A percentile compares a stretch with the other conserved stretches of the same genome.
These are phyloP conservation scores for Chaetomium globosum DNA, from an alignment of 2,329 filamentous ascomycete genomes.

Conservation along the genomic window DNA sequence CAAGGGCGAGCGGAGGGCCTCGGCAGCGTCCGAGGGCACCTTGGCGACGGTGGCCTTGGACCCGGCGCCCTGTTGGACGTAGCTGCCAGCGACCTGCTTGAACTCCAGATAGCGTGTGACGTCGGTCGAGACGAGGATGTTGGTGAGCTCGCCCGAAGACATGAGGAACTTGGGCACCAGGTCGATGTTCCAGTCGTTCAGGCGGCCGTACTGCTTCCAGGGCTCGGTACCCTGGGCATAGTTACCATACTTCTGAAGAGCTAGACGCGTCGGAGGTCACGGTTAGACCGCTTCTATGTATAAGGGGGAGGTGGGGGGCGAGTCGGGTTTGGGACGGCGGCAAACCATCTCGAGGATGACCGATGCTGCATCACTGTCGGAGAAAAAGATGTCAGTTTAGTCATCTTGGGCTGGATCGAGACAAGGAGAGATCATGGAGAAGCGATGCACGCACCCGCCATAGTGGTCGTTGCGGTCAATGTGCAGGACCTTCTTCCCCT, in stretches of 20 bases:
- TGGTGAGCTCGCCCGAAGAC: slow-evolving; percentile 97
- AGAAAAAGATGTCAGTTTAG: slow-evolving; percentile 31
- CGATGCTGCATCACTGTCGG: slow-evolving; percentile 81
- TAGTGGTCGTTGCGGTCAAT: slow-evolving; percentile 99
- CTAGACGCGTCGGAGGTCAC: slow-evolving; percentile 48
- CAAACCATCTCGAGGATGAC: slow-evolving; percentile 92
- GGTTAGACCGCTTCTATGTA: slow-evolving; percentile 26
- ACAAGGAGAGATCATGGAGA: slow-evolving; percentile 23
- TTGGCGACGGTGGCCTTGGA: slow-evolving; percentile 90
- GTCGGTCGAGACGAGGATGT: slow-evolving; percentile 96
- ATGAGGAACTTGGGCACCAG: slow-evolving; percentile 98
- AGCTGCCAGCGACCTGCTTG: slow-evolving; percentile 94
- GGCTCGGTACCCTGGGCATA: slow-evolving; percentile 77
- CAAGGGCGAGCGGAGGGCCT: slow-evolving; percentile 87
- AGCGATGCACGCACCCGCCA: slow-evolving; percentile 72
- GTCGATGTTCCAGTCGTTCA: slow-evolving; percentile 99
- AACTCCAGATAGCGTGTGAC: slow-evolving; percentile 88
- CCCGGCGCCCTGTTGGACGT: slow-evolving; percentile 85
- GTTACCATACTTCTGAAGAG: slow-evolving; percentile 96
- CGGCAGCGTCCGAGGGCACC: slow-evolving; percentile 88
- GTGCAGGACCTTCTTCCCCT: slow-evolving; percentile 98
- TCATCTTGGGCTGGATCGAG: background rate
- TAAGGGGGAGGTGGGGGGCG: slow-evolving; percentile 10
- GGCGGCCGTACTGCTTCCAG: slow-evolving; percentile 95
- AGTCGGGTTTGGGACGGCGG: slow-evolving; percentile 24